phyloP scores from a whole-genome alignment of 345 rosid species.

The Linum lewisii region DNA sequence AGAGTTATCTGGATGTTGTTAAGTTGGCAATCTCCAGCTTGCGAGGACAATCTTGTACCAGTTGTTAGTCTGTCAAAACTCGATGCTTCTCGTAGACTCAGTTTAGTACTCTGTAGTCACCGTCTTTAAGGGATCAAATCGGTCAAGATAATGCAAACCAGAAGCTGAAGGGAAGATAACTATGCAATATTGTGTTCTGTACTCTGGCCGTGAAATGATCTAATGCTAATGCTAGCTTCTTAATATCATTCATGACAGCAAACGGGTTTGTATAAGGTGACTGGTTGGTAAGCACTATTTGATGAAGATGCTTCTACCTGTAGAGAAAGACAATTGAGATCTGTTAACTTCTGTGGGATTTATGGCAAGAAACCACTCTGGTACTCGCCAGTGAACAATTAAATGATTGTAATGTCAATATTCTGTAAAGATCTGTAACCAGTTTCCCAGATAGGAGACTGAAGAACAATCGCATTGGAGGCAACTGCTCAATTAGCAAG shows the following conservation, averaged over 20 bases:
- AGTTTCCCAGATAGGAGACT: no score
- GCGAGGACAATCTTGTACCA: not conserved
- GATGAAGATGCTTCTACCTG: no score
- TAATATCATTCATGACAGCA: not conserved
- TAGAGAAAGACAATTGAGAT: no score
- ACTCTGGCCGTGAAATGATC: not conserved
- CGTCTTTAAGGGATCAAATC: no score
- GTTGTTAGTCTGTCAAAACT: not conserved
- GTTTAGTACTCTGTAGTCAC: no score
- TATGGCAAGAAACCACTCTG: not conserved
- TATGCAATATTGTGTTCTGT: not conserved
- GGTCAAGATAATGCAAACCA: not conserved
- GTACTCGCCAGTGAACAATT: not conserved
- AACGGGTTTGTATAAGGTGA: not conserved
- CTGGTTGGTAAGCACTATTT: no score
- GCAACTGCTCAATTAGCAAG: no score
- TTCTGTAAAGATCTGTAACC: not conserved
- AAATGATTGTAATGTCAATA: not conserved
- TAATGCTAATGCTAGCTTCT: not conserved
- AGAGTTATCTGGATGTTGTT: no score
- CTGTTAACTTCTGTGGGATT: not conserved
- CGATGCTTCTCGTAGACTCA: not conserved
- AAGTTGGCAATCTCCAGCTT: not conserved
- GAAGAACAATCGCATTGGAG: no score
- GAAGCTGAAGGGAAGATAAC: not conserved